Conservation (phyloP, 1,139 yeast genomes). For the Candida labiduridarum region DNA sequence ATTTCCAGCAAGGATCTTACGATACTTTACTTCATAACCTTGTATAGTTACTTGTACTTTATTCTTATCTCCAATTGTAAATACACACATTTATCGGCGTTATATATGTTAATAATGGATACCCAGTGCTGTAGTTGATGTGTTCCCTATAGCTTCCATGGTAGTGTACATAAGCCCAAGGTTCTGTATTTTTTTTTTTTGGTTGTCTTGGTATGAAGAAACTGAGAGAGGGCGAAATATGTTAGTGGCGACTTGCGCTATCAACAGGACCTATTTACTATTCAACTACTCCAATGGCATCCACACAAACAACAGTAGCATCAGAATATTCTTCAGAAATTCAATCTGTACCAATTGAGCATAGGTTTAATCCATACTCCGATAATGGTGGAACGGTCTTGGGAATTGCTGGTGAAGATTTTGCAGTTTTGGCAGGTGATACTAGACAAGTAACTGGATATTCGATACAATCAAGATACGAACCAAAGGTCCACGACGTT, state of each 20-base stretch:
- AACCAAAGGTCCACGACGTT: constrained; percentile 85
- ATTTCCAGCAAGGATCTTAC: too few relatives aligned
- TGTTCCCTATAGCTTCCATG: background rate
- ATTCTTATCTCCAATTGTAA: background rate
- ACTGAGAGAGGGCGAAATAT: background rate
- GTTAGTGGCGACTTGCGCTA: constrained; percentile 8
- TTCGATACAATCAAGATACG: constrained; percentile 89
- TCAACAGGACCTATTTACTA: background rate
- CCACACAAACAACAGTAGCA: constrained; percentile 46
- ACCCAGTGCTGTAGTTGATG: background rate
- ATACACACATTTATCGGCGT: background rate
- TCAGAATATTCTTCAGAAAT: constrained; percentile 61
- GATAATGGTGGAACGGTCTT: constrained; percentile 97
- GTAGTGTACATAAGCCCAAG: background rate
- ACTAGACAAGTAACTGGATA: constrained; percentile 96
- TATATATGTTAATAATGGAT: too few relatives aligned
- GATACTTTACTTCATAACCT: background rate
- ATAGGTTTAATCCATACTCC: constrained; percentile 91
- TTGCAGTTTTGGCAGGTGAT: constrained; percentile 96
- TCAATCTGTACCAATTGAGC: constrained; percentile 75
- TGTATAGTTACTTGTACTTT: background rate
- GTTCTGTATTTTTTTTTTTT: background rate
- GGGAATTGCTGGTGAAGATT: constrained; percentile 97
- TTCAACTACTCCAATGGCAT: constrained; percentile 7
- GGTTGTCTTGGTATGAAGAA: background rate